Conservation (phyloP, 176 grass and related monocot species). For the Tillandsia fasciculata region DNA sequence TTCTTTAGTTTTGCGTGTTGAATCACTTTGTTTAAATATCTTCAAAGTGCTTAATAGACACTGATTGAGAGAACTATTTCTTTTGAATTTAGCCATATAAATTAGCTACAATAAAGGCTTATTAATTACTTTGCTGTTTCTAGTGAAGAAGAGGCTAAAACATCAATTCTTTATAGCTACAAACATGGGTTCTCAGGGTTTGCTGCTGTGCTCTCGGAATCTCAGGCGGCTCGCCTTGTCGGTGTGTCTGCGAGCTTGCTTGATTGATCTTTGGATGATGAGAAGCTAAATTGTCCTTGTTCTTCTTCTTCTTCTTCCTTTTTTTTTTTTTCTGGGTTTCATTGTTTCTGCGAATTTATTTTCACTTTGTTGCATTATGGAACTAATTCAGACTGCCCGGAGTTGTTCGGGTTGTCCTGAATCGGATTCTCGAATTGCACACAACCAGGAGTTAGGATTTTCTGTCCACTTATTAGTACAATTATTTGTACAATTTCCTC, state of each 20-base stretch:
- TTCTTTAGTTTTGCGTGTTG: background rate
- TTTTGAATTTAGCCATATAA: background rate
- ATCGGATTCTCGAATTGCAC: constrained; percentile 72
- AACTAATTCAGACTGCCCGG: constrained; percentile 48
- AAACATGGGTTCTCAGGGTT: constrained; percentile 90
- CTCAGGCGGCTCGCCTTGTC: constrained; percentile 47
- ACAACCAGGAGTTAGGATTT: constrained; percentile 97
- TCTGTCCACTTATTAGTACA: constrained; percentile 9
- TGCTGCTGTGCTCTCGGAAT: constrained; percentile 59
- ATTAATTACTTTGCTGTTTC: constrained; percentile 15
- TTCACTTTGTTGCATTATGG: background rate
- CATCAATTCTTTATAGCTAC: constrained; percentile 90
- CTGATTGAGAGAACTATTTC: background rate
- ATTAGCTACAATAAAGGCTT: background rate
- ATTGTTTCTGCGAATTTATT: too few species aligned
- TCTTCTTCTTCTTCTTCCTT: background rate
- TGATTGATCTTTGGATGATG: background rate
- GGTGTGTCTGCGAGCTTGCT: constrained; percentile 22
- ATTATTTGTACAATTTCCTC: too few species aligned
- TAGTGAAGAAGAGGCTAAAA: constrained; percentile 52
- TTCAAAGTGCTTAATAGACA: too few species aligned
- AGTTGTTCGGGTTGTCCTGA: constrained; percentile 66
- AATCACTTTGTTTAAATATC: background rate
- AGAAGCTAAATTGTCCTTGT: background rate
- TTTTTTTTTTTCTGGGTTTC: too few species aligned